phyloP scores from a whole-genome alignment of 2,329 filamentous ascomycete genomes.

The Penicillium sp. region DNA sequence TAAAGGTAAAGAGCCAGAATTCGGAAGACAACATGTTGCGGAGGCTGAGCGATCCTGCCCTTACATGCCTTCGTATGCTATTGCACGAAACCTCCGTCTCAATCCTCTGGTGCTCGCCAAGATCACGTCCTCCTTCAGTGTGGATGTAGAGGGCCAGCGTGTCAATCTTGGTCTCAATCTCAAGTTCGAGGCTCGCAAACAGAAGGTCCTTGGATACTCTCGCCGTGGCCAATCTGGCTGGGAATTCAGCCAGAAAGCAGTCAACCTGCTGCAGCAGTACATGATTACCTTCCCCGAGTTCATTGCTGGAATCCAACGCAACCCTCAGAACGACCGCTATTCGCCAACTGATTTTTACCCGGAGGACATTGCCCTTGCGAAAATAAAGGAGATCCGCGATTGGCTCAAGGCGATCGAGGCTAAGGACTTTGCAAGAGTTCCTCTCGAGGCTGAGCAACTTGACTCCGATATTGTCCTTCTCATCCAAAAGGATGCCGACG shows the following conservation, averaged over 20 bases:
- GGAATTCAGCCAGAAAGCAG: slow-evolving; percentile 89
- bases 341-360: slow-evolving; percentile 84
- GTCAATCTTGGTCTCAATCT: slow-evolving; percentile 92
- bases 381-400: slow-evolving; percentile 88
- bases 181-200: slow-evolving; percentile 93
- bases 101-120: slow-evolving; percentile 90
- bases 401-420: slow-evolving; percentile 93
- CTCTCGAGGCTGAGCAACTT: slow-evolving; percentile 91
- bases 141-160: slow-evolving; percentile 76
- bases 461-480: slow-evolving; percentile 84
- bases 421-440: slow-evolving; percentile 92
- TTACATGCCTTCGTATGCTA: slow-evolving; percentile 85
- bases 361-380: slow-evolving; percentile 67
- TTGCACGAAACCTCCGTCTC: slow-evolving; percentile 77
- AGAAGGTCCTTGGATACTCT: slow-evolving; percentile 94
- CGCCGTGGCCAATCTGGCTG: slow-evolving; percentile 82
- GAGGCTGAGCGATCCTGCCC: slow-evolving; percentile 68
- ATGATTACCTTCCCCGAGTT: slow-evolving; percentile 96
- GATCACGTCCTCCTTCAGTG: slow-evolving; percentile 90
- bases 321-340: slow-evolving; percentile 82
- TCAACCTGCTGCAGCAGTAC: slow-evolving; percentile 79
- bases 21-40: slow-evolving; percentile 71
- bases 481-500: slow-evolving; percentile 75
- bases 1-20: slow-evolving; percentile 74
- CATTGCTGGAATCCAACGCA: slow-evolving; percentile 81